These are phyloP conservation scores for Daldinia sp. DNA, from an alignment of 2,329 filamentous ascomycete species.

Conservation along the genomic window DNA sequence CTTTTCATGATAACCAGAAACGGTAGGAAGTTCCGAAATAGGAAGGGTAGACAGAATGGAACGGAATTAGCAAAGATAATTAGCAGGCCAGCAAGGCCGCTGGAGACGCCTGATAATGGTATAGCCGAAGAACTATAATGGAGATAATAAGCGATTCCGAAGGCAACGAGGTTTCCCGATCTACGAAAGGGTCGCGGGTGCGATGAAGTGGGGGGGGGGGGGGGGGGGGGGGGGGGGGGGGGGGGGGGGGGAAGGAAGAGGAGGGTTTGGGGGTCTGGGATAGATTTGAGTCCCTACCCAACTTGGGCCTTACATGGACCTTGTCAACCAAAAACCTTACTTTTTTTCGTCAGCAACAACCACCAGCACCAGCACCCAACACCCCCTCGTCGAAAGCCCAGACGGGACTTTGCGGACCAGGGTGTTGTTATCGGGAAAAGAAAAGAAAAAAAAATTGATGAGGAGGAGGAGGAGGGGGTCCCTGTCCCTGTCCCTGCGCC, in stretches of 20 bases:
- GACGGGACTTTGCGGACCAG: conserved; percentile 7
- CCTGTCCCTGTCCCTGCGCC: conserved; percentile 24
- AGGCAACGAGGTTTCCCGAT: not conserved
- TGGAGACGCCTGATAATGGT: not conserved
- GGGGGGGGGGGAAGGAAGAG: not conserved
- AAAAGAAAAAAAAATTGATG: not conserved
- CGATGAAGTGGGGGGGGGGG: conserved; percentile 2
- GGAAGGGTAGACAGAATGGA: conserved; percentile 8
- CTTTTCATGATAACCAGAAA: not conserved
- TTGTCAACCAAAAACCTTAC: not conserved
- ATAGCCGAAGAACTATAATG: not conserved
- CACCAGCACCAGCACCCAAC: too few species aligned
- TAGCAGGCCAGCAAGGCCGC: not conserved
- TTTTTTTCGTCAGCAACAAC: not conserved
- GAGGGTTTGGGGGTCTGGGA: conserved; percentile 16
- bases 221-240: conserved; percentile 4
- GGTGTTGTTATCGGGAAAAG: conserved; percentile 9
- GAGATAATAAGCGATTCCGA: not conserved
- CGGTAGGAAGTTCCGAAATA: not conserved
- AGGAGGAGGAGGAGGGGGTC: not conserved
- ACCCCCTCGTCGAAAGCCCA: not conserved
- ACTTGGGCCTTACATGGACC: not conserved
- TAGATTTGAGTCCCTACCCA: conserved; percentile 20
- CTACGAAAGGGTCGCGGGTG: not conserved
- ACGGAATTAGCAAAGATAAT: not conserved